phyloP scores from a whole-genome alignment of 805 yeast species.

The Metschnikowia amazonensis region DNA sequence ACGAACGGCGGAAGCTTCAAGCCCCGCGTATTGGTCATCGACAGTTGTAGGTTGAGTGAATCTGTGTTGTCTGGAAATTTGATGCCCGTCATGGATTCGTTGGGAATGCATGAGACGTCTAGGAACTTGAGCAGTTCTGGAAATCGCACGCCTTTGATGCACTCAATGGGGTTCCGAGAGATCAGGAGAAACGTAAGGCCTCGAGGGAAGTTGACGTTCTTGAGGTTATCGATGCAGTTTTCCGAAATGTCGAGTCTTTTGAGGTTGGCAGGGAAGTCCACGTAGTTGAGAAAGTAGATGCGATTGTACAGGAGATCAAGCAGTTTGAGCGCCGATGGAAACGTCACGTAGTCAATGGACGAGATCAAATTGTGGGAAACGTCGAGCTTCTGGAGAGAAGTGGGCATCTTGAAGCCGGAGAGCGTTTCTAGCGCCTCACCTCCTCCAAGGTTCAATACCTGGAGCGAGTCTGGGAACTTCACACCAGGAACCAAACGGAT shows the following conservation, averaged over 20 bases:
- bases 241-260: conserved; percentile 33
- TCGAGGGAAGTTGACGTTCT: conserved; percentile 37
- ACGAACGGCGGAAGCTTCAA: conserved; percentile 36
- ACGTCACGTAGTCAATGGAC: conserved; percentile 33
- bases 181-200: conserved; percentile 28
- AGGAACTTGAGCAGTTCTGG: conserved; percentile 36
- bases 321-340: conserved; percentile 31
- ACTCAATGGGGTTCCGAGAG: conserved; percentile 40
- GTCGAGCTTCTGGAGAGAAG: conserved; percentile 25
- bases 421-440: conserved; percentile 38
- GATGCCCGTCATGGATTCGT: conserved; percentile 46
- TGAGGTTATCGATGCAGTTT: conserved; percentile 37
- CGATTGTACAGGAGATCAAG: conserved; percentile 36
- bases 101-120: conserved; percentile 42
- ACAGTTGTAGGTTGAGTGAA: conserved; percentile 37
- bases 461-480: conserved; percentile 35
- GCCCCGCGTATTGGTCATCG: conserved; percentile 44
- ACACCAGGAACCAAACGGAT: conserved; percentile 39
- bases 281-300: conserved; percentile 37
- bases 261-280: conserved; percentile 34
- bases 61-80: conserved; percentile 40
- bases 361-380: conserved; percentile 35
- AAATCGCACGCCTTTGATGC: conserved; percentile 38
- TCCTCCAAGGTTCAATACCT: conserved; percentile 38
- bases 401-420: conserved; percentile 38